A percentile compares a stretch with the other conserved stretches of the same genome.
Evolutionary conservation across 768 basidiomycete genomes (phyloP).

Genomic region (Ephemerocybe angulata): DNA sequence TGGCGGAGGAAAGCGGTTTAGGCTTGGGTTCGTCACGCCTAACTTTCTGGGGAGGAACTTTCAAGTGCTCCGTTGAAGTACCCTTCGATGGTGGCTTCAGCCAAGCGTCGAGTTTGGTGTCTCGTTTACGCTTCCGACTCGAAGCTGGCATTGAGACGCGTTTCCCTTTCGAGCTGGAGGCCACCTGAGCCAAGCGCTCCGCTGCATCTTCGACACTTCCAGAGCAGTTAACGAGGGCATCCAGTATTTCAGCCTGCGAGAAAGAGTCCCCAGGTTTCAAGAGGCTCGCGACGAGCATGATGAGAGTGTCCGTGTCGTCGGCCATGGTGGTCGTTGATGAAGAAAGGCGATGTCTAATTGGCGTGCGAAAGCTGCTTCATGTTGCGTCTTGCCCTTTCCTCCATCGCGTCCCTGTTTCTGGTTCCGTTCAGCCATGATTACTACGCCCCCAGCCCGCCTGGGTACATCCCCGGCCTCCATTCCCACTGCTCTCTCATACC

Average conservation of each 20-base stretch:
- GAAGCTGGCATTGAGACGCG: background rate
- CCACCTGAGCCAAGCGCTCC: constrained; percentile 26
- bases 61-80: background rate
- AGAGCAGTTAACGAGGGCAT: constrained; percentile 51
- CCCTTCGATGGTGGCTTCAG: constrained; percentile 31
- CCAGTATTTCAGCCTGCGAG: constrained; percentile 45
- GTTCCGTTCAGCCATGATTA: background rate
- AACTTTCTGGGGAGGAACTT: constrained; percentile 4
- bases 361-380: constrained; percentile 2
- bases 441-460: background rate
- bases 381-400: constrained; percentile 1
- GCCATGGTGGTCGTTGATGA: constrained; percentile 30
- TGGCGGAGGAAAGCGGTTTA: constrained; percentile 7
- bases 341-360: background rate
- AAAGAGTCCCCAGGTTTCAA: constrained; percentile 26
- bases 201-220: constrained; percentile 58
- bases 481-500: constrained; percentile 44
- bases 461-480: constrained; percentile 11
- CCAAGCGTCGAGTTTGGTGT: constrained; percentile 53
- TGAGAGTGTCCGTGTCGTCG: constrained; percentile 62
- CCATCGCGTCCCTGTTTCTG: constrained; percentile 2
- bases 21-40: constrained; percentile 8
- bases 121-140: constrained; percentile 34
- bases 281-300: constrained; percentile 65
- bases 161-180: constrained; percentile 3